Evolutionary conservation across 768 basidiomycete genomes (phyloP).

Genomic region (Phylloporus arenicola): DNA sequence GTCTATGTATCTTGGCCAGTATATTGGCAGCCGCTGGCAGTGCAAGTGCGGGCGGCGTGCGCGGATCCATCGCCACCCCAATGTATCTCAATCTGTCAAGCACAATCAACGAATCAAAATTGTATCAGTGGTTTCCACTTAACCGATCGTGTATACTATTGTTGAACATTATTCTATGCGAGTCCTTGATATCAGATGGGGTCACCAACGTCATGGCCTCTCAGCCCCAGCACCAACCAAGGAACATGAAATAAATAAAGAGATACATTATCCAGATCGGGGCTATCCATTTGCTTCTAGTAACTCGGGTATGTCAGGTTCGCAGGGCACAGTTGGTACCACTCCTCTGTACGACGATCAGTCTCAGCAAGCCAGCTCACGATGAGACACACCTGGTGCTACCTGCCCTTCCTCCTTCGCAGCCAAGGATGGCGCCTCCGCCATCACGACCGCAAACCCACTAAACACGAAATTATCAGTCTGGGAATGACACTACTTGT

Average conservation of each 20-base stretch:
- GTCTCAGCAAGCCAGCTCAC: background rate
- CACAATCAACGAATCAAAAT: background rate
- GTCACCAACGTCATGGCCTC: background rate
- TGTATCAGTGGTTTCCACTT: background rate
- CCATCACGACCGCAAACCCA: slow-evolving; percentile 29
- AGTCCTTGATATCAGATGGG: background rate
- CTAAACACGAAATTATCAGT: slow-evolving; percentile 4
- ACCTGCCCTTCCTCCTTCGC: slow-evolving; percentile 7
- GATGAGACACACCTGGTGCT: slow-evolving; percentile 16
- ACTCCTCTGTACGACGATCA: slow-evolving; percentile 12
- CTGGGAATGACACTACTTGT: background rate
- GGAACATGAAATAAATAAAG: background rate
- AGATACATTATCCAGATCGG: background rate
- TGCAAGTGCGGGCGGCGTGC: background rate
- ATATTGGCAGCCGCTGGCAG: background rate
- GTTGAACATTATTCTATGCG: background rate
- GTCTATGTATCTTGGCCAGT: background rate
- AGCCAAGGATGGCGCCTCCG: slow-evolving; percentile 13
- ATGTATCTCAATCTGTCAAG: background rate
- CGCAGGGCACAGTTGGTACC: slow-evolving; percentile 18
- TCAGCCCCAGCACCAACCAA: too few relatives aligned
- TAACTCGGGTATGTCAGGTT: background rate
- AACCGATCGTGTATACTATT: background rate
- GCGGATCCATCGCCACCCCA: background rate
- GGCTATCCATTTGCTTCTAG: background rate